Conservation (phyloP, 2,329 filamentous ascomycete genomes). For the Hortaea werneckii region DNA sequence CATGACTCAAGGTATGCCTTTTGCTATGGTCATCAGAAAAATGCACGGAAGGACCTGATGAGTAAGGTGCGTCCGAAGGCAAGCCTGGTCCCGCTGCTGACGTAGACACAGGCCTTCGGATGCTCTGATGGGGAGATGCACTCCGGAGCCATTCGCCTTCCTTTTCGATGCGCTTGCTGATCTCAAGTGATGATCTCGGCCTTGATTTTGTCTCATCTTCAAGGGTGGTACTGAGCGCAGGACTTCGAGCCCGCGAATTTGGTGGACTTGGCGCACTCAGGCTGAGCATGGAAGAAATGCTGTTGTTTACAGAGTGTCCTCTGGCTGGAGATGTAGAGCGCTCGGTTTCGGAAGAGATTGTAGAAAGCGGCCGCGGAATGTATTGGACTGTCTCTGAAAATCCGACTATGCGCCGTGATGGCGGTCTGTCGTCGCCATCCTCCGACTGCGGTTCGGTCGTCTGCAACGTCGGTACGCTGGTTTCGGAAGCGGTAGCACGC, state of each 20-base stretch:
- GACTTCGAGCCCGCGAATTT: conserved; percentile 31
- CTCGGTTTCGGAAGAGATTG: conserved; percentile 75
- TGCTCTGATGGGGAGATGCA: conserved; percentile 8
- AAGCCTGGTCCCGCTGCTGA: conserved; percentile 4
- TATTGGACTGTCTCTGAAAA: conserved; percentile 80
- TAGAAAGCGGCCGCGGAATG: conserved; percentile 70
- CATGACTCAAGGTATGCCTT: conserved; percentile 53
- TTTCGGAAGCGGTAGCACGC: background rate
- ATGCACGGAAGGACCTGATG: conserved; percentile 4
- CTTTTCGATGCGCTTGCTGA: conserved; percentile 19
- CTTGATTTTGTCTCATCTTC: conserved; percentile 47
- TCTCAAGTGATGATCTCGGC: conserved; percentile 33
- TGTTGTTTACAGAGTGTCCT: conserved; percentile 66
- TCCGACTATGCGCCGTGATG: conserved; percentile 58
- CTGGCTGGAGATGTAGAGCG: conserved; percentile 61
- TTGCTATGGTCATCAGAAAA: conserved; percentile 36
- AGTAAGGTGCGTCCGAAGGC: conserved; percentile 4
- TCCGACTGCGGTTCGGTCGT: conserved; percentile 7
- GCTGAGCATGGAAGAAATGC: conserved; percentile 68
- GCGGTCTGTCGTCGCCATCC: conserved; percentile 23
- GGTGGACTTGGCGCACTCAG: conserved; percentile 40
- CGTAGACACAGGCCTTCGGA: conserved; percentile 15
- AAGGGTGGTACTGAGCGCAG: conserved; percentile 30
- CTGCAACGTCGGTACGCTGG: background rate
- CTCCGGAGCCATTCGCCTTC: conserved; percentile 25